Evolutionary conservation across 352 stramenopile species (phyloP).

Genomic region (Globisporangium yorkense): DNA sequence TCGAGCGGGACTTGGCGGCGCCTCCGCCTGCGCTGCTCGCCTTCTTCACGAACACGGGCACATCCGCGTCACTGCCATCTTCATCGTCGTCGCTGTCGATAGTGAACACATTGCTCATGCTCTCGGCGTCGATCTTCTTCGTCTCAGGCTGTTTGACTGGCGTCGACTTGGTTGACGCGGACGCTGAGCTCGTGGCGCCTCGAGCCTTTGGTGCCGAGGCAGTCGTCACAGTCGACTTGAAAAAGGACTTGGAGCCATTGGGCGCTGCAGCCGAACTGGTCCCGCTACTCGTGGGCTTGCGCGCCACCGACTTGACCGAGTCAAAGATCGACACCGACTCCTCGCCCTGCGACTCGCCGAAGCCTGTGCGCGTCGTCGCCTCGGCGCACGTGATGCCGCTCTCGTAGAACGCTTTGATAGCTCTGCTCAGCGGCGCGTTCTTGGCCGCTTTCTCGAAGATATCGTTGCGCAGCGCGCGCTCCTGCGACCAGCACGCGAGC

Average conservation of each 20-base stretch:
- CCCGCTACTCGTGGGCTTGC: slow-evolving; percentile 14
- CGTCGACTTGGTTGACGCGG: slow-evolving; percentile 12
- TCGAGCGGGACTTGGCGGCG: slow-evolving; percentile 22
- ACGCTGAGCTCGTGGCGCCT: slow-evolving; percentile 13
- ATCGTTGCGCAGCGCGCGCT: slow-evolving; percentile 54
- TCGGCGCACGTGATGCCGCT: slow-evolving; percentile 45
- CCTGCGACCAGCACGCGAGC: slow-evolving; percentile 46
- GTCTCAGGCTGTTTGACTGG: slow-evolving; percentile 19
- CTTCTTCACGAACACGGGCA: slow-evolving; percentile 68
- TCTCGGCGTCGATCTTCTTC: slow-evolving; percentile 31
- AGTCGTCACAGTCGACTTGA: slow-evolving; percentile 10
- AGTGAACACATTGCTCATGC: slow-evolving; percentile 66
- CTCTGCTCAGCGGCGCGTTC: slow-evolving; percentile 28
- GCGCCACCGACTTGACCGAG: slow-evolving; percentile 26
- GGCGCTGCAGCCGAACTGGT: slow-evolving; percentile 1
- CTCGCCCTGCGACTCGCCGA: slow-evolving; percentile 45
- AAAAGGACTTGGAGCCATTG: slow-evolving; percentile 24
- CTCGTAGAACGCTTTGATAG: slow-evolving; percentile 43
- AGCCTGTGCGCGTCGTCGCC: slow-evolving; percentile 47
- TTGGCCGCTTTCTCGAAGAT: slow-evolving; percentile 36
- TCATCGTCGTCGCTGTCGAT: slow-evolving; percentile 67
- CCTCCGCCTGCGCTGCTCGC: slow-evolving; percentile 8
- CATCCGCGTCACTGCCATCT: slow-evolving; percentile 34
- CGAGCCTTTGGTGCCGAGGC: slow-evolving; percentile 17
- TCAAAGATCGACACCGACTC: slow-evolving; percentile 68